Evolutionary conservation across 306 rosid species (phyloP).

Genomic region (Cercis canadensis): DNA sequence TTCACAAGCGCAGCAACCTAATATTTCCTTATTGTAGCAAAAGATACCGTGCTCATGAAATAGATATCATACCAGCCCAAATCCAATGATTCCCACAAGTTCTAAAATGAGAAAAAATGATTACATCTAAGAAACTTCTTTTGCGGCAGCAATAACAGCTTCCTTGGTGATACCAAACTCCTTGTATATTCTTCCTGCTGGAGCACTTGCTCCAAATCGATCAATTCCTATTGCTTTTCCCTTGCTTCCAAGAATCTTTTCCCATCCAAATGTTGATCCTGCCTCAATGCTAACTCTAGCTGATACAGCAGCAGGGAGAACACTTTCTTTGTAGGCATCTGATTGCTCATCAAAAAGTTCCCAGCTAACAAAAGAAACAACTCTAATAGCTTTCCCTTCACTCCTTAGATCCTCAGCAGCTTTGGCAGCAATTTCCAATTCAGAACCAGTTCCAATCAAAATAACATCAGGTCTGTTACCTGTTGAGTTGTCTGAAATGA

Average conservation of each 20-base stretch:
- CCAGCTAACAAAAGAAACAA: slow-evolving; percentile 92
- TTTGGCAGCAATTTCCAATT: slow-evolving; percentile 86
- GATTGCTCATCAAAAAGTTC: slow-evolving; percentile 94
- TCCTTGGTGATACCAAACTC: slow-evolving; percentile 87
- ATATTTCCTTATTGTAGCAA: slow-evolving; percentile 49
- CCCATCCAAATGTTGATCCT: slow-evolving; percentile 94
- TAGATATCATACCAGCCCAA: slow-evolving; percentile 39
- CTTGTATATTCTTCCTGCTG: slow-evolving; percentile 92
- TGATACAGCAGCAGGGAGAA: slow-evolving; percentile 82
- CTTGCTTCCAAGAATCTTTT: slow-evolving; percentile 76
- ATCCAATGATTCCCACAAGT: slow-evolving; percentile 38
- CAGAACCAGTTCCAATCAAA: slow-evolving; percentile 94
- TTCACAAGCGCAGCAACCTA: slow-evolving; percentile 45
- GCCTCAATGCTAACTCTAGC: slow-evolving; percentile 99
- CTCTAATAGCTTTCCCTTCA: slow-evolving; percentile 94
- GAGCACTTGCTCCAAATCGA: slow-evolving; percentile 98
- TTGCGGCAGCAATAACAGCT: slow-evolving; percentile 92
- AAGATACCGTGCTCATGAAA: slow-evolving; percentile 46
- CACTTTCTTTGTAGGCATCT: slow-evolving; percentile 92
- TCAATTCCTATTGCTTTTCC: slow-evolving; percentile 97
- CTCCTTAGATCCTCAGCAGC: slow-evolving; percentile 89
- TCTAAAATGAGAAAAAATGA: slow-evolving; percentile 32
- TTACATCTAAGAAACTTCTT: slow-evolving; percentile 52
- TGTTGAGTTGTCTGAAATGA: slow-evolving; percentile 76
- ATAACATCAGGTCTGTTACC: slow-evolving; percentile 95